A percentile compares a stretch with the other conserved stretches of the same genome.
Evolutionary conservation across 1,139 yeast species (phyloP).

Genomic region (Debaryomyces robertsiae): DNA sequence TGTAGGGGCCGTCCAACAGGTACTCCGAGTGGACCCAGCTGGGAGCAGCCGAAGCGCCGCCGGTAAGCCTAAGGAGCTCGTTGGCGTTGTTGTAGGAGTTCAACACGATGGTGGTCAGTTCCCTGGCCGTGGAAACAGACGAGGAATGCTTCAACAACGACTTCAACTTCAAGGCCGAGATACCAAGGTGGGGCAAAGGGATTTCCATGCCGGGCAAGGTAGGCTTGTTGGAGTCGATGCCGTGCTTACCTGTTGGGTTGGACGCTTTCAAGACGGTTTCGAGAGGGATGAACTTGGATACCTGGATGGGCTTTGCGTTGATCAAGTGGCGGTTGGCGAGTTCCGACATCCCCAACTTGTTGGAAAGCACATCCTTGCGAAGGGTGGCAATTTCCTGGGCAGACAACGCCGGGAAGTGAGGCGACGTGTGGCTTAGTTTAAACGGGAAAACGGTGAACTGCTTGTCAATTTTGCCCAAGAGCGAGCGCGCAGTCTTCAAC

Average conservation of each 20-base stretch:
- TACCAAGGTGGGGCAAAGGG: slow-evolving; percentile 71
- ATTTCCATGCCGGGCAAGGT: slow-evolving; percentile 72
- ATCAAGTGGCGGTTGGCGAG: slow-evolving; percentile 79
- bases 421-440: slow-evolving; percentile 70
- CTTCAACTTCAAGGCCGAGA: slow-evolving; percentile 65
- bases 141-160: slow-evolving; percentile 59
- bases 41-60: slow-evolving; percentile 73
- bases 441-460: slow-evolving; percentile 87
- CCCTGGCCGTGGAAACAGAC: slow-evolving; percentile 60
- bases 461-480: slow-evolving; percentile 71
- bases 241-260: slow-evolving; percentile 65
- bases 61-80: slow-evolving; percentile 77
- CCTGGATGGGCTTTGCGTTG: slow-evolving; percentile 70
- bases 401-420: slow-evolving; percentile 57
- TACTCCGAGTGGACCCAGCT: slow-evolving; percentile 84
- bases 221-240: slow-evolving; percentile 66
- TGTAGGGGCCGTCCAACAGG: slow-evolving; percentile 50
- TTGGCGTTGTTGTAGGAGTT: slow-evolving; percentile 24
- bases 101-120: slow-evolving; percentile 64
- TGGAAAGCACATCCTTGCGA: slow-evolving; percentile 54
- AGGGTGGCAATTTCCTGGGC: slow-evolving; percentile 41
- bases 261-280: slow-evolving; percentile 60
- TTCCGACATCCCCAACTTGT: slow-evolving; percentile 80
- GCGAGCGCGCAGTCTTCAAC: slow-evolving; percentile 70
- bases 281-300: slow-evolving; percentile 72